Base-by-base conservation (phyloP, 2,329 filamentous ascomycete species). In the Cylindrodendrum hubeiense region DNA sequence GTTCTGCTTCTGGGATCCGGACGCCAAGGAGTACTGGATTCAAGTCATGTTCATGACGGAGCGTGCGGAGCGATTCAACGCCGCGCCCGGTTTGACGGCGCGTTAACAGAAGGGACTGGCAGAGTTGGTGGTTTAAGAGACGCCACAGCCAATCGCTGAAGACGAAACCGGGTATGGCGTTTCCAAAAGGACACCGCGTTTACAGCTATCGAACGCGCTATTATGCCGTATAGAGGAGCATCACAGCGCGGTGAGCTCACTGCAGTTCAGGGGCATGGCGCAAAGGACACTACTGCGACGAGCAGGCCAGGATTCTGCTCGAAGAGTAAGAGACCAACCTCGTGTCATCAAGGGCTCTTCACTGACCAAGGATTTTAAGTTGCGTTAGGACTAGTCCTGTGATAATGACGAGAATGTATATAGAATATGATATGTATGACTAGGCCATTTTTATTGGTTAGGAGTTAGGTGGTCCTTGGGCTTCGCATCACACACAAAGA, bases 31-130 rank as follows among this genome's bases (percentile, higher is more conserved):
- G 84, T 99, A 97, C 78, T 98, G 94, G 93, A 89, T 98, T 43
- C 96, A 98, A 85, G 88, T 99, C 70, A 93, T 98, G 85, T 99
- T 98, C 83, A 96, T 98, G 88, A 98, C 96, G 41, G 96, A 99
- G 85, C 90, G 96, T 69, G 96, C 98, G 82, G 95, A 98, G 86
- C 87, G 94, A 66, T 98, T 90, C 69, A 89, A 89, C 53, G 88
- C 88, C 19, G 89, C 89, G 58, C 89, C 89, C 1, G 89, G 89
- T 13, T 75, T 91, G 72, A 85, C 85, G 26, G 83, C 83, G 2
- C 77, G 85, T 72, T 87, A 75, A 80, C 21, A 6, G 30, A 39
- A 50, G n/a, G 28, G 8, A 2, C n/a, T 19, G 12, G 19, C 24
- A 13, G 8, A 34, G 17, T 15, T n/a, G 41, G 41, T 21, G 28